phyloP scores from a whole-genome alignment of 1,284 basidiomycete genomes.

The Sphagnurus paluster region DNA sequence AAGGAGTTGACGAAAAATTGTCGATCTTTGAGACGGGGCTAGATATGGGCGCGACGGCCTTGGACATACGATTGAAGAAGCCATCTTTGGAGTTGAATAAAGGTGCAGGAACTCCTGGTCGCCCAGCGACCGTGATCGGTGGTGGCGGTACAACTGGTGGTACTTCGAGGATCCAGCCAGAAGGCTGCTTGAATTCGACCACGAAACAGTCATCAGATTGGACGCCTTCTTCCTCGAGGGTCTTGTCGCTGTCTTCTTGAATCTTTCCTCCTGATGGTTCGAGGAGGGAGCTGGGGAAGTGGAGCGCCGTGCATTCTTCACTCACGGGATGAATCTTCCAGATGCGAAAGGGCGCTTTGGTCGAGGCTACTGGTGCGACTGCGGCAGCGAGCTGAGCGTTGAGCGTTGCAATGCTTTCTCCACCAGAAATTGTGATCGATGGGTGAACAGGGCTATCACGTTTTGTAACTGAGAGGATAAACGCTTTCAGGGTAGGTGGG shows the following conservation, averaged over 20 bases:
- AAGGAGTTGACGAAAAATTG: constrained; percentile 20
- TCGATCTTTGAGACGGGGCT: constrained; percentile 35
- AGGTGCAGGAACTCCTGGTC: constrained; percentile 36
- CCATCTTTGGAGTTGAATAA: constrained; percentile 55
- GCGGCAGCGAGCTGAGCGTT: constrained; percentile 38
- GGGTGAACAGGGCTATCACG: constrained; percentile 23
- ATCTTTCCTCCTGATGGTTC: constrained; percentile 34
- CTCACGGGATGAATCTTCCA: constrained; percentile 51
- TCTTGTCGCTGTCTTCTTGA: constrained; percentile 37
- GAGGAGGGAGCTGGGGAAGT: constrained; percentile 42
- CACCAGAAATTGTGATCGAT: constrained; percentile 49
- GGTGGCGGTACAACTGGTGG: constrained; percentile 16
- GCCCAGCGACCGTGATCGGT: constrained; percentile 11
- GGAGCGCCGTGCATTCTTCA: constrained; percentile 36
- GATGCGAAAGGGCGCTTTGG: constrained; percentile 47
- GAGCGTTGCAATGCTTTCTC: constrained; percentile 47
- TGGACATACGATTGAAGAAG: constrained; percentile 56
- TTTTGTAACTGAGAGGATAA: constrained; percentile 40
- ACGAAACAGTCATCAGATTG: constrained; percentile 62
- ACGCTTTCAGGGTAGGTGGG: constrained; percentile 70
- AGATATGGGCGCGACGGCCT: constrained; percentile 30
- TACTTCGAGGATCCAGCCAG: constrained; percentile 51
- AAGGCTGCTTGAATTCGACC: constrained; percentile 58
- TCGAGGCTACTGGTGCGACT: constrained; percentile 29
- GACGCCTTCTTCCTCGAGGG: constrained; percentile 60